Conservation (phyloP, 2,329 filamentous ascomycete genomes). For the Cryoendolithus antarcticus region DNA sequence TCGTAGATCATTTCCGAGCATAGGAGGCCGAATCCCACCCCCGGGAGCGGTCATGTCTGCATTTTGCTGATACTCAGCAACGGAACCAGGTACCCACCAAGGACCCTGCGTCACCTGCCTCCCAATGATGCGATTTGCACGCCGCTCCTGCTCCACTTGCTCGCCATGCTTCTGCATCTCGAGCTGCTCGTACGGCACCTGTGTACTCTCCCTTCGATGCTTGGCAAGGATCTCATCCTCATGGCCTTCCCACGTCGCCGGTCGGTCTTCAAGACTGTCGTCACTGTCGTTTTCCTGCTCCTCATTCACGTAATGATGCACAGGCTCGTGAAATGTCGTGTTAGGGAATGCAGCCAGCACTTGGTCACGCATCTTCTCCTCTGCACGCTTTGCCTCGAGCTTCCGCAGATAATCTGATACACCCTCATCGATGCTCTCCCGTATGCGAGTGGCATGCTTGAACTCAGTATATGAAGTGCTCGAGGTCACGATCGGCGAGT, state of each 20-base stretch:
- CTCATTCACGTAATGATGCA: slow-evolving; percentile 59
- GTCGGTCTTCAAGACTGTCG: slow-evolving; percentile 24
- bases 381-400: slow-evolving; percentile 66
- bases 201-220: slow-evolving; percentile 46
- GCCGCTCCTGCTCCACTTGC: slow-evolving; percentile 42
- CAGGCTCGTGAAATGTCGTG: slow-evolving; percentile 54
- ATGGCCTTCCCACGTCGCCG: slow-evolving; percentile 24
- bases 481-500: slow-evolving; percentile 33
- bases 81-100: slow-evolving; percentile 22
- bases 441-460: slow-evolving; percentile 41
- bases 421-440: slow-evolving; percentile 61
- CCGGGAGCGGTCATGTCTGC: slow-evolving; percentile 24
- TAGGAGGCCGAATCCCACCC: slow-evolving; percentile 50
- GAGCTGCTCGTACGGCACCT: slow-evolving; percentile 61
- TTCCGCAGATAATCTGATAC: slow-evolving; percentile 67
- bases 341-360: slow-evolving; percentile 67
- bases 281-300: slow-evolving; percentile 41
- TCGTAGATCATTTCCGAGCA: slow-evolving; percentile 70
- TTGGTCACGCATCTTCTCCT: slow-evolving; percentile 66
- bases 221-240: slow-evolving; percentile 24
- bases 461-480: slow-evolving; percentile 29
- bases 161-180: slow-evolving; percentile 72
- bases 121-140: slow-evolving; percentile 27
- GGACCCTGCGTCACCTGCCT: slow-evolving; percentile 10
- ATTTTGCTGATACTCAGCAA: too few relatives aligned